phyloP scores from a whole-genome alignment of 805 yeast species.

The Pichia rugopelliculosa region DNA sequence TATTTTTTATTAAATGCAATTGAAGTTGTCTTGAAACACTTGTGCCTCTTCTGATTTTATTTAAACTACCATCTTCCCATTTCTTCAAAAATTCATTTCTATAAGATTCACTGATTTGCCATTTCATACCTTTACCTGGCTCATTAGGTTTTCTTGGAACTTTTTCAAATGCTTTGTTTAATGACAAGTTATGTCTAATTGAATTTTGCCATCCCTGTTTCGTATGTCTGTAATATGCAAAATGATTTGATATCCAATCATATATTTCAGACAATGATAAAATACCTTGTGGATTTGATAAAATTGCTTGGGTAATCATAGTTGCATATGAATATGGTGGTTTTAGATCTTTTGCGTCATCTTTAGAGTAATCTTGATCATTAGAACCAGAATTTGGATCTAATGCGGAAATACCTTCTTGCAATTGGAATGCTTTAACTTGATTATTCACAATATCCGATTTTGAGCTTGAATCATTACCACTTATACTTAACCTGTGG shows the following conservation, averaged over 20 bases:
- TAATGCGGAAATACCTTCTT: slow-evolving; percentile 7
- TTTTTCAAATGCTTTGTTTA: slow-evolving; percentile 95
- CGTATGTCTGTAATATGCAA: slow-evolving; percentile 85
- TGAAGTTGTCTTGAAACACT: slow-evolving; percentile 76
- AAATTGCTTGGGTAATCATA: slow-evolving; percentile 95
- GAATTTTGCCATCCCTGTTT: slow-evolving; percentile 99
- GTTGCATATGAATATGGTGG: slow-evolving; percentile 98
- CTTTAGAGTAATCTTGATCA: slow-evolving; percentile 65
- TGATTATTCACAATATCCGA: slow-evolving; percentile 17
- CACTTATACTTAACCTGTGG: neutral
- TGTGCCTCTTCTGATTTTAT: slow-evolving; percentile 71
- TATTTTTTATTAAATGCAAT: slow-evolving; percentile 58
- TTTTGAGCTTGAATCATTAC: neutral
- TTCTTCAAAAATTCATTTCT: slow-evolving; percentile 78
- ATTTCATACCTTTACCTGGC: slow-evolving; percentile 98
- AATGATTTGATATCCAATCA: slow-evolving; percentile 79
- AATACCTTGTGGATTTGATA: slow-evolving; percentile 81
- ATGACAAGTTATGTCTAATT: slow-evolving; percentile 86
- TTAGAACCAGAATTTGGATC: slow-evolving; percentile 11
- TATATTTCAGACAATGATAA: slow-evolving; percentile 88
- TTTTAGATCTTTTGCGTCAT: slow-evolving; percentile 86
- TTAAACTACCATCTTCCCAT: slow-evolving; percentile 67
- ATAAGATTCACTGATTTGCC: slow-evolving; percentile 88
- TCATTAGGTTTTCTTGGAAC: slow-evolving; percentile 93
- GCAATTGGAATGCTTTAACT: slow-evolving; percentile 40